Percentiles rank a stretch among this genome's conserved stretches.
phyloP scores from a whole-genome alignment of 2,329 filamentous ascomycete genomes.

The Ophiosphaerella narmari region DNA sequence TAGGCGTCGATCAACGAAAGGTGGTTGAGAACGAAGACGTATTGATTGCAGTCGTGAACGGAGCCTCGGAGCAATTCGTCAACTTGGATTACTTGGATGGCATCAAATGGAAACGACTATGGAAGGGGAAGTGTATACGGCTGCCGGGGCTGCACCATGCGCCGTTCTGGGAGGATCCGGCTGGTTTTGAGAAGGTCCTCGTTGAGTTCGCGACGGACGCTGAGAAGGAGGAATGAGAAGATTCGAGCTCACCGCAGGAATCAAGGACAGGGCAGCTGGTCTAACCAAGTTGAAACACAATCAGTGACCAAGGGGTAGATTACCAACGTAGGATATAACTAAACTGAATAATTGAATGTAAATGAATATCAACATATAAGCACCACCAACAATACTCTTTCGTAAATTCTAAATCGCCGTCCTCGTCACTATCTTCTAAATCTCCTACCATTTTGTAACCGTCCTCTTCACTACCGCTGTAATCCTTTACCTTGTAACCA shows the following conservation, averaged over 20 bases:
- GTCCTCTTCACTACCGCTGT: neutral
- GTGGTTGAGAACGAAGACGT: conserved; percentile 24
- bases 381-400: too few relatives aligned
- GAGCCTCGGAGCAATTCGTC: conserved; percentile 35
- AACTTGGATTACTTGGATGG: conserved; percentile 38
- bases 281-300: too few relatives aligned
- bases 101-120: conserved; percentile 31
- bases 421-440: too few relatives aligned
- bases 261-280: too few relatives aligned
- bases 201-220: conserved; percentile 23
- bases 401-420: too few relatives aligned
- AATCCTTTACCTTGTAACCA: neutral
- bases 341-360: too few relatives aligned
- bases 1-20: conserved; percentile 25
- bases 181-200: conserved; percentile 18
- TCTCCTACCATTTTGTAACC: neutral
- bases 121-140: conserved; percentile 31
- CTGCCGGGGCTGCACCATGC: conserved; percentile 34
- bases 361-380: too few relatives aligned
- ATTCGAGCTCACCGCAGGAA: neutral
- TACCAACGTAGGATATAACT: too few relatives aligned
- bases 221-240: neutral
- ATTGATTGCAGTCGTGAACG: conserved; percentile 36
- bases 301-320: too few relatives aligned
- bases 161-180: conserved; percentile 37